Evolutionary conservation across 1,139 yeast genomes (phyloP).

Genomic region (Nadsonia starkeyi-henricii): DNA sequence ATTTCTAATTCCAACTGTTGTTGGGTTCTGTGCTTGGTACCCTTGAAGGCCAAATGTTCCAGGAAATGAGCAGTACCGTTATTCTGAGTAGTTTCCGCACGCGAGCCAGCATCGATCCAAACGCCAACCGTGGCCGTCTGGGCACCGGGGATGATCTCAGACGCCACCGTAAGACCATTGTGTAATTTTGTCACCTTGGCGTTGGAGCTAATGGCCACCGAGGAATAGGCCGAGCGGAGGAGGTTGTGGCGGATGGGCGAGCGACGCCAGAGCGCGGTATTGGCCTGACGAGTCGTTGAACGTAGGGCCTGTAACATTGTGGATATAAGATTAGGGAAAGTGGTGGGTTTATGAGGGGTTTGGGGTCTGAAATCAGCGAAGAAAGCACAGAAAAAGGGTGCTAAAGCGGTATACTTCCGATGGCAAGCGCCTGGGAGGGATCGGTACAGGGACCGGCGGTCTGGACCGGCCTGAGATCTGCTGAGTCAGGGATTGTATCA

Average conservation of each 20-base stretch:
- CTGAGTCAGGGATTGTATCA: no score
- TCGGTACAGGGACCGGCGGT: no score
- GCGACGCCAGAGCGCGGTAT: slow-evolving; percentile 4
- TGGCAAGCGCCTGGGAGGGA: no score
- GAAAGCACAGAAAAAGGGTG: no score
- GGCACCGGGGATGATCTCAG: slow-evolving; percentile 77
- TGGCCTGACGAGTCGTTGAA: slow-evolving; percentile 9
- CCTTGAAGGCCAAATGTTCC: slow-evolving; percentile 94
- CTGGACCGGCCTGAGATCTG: no score
- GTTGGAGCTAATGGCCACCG: slow-evolving; percentile 26
- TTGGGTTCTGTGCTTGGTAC: slow-evolving; percentile 76
- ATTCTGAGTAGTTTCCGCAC: slow-evolving; percentile 74
- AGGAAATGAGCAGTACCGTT: slow-evolving; percentile 96
- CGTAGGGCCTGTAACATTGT: slow-evolving; percentile 13
- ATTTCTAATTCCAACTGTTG: slow-evolving; percentile 78
- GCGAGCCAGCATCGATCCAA: slow-evolving; percentile 94
- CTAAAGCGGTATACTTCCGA: no score
- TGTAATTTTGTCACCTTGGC: slow-evolving; percentile 50
- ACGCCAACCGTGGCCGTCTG: slow-evolving; percentile 95
- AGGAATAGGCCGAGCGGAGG: slow-evolving; percentile 14
- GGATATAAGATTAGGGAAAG: no score
- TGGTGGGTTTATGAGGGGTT: no score
- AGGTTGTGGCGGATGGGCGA: slow-evolving; percentile 5
- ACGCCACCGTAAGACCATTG: slow-evolving; percentile 89
- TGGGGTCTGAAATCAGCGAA: no score